Conservation (phyloP, 129 eudicot species). For the Flaveria brownii region DNA sequence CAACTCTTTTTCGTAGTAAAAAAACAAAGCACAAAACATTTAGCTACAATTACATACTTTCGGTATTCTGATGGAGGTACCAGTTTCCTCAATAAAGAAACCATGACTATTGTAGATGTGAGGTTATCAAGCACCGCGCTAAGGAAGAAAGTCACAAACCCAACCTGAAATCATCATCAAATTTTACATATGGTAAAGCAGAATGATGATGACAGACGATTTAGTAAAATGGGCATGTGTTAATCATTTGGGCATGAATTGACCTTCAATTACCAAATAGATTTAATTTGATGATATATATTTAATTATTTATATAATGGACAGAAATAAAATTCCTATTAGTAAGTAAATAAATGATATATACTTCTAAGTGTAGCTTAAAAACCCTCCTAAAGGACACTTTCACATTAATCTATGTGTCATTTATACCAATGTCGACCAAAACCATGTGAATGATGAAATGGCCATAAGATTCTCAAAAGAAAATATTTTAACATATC, state of each 20-base stretch:
- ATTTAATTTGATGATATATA: background rate
- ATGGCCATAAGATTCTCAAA: background rate
- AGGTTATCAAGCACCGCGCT: constrained; percentile 94
- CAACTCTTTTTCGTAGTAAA: background rate
- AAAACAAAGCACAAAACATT: background rate
- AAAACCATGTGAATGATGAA: background rate
- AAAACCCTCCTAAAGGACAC: background rate
- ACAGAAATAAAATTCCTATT: background rate
- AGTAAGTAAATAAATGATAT: background rate
- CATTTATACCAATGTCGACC: background rate
- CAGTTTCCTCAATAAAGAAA: constrained; percentile 86
- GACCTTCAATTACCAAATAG: background rate
- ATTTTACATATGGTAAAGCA: background rate
- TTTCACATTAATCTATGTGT: background rate
- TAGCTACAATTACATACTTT: constrained; percentile 55
- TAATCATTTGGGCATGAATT: background rate
- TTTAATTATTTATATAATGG: background rate
- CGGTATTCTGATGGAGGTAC: constrained; percentile 95
- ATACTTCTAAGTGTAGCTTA: background rate
- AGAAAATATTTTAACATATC: background rate
- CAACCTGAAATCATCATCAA: constrained; percentile 62
- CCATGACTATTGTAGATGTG: constrained; percentile 98
- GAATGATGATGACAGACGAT: background rate
- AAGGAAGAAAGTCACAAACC: constrained; percentile 90
- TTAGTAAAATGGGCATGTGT: background rate